Evolutionary conservation across 352 stramenopile species (phyloP).

Genomic region (Thalassiosira livingstoniorum): DNA sequence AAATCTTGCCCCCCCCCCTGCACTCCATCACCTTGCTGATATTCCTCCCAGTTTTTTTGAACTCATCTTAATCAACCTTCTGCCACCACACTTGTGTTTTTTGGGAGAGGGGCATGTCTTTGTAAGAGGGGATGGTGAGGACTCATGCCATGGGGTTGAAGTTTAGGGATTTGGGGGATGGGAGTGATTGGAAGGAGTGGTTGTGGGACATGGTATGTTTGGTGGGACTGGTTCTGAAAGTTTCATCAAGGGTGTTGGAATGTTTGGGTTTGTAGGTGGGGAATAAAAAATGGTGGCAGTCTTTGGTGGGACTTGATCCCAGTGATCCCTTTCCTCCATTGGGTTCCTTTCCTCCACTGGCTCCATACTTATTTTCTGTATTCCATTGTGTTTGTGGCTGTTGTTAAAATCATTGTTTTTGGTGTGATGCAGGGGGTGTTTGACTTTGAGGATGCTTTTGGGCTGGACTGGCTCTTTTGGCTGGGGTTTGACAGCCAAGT

Average conservation of each 20-base stretch:
- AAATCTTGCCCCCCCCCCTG: constrained; percentile 84
- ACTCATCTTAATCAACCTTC: constrained; percentile 82
- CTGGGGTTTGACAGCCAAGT: too few relatives aligned
- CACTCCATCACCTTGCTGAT: constrained; percentile 84
- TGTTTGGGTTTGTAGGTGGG: constrained; percentile 48
- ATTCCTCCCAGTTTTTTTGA: constrained; percentile 83
- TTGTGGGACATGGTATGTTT: neutral
- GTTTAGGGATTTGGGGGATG: constrained; percentile 27
- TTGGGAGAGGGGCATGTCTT: constrained; percentile 67
- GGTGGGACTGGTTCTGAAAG: neutral
- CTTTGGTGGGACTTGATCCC: neutral
- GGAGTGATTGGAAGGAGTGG: neutral
- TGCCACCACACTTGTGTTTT: constrained; percentile 84
- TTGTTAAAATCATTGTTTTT: constrained; percentile 18
- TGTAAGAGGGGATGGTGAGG: constrained; percentile 69
- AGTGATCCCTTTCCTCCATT: too few relatives aligned
- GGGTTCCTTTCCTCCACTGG: too few relatives aligned
- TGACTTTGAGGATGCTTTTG: constrained; percentile 59
- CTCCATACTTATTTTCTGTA: too few relatives aligned
- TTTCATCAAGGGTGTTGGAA: constrained; percentile 13
- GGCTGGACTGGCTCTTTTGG: too few relatives aligned
- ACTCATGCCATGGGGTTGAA: constrained; percentile 82
- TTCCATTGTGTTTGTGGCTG: constrained; percentile 19
- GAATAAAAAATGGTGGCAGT: constrained; percentile 41
- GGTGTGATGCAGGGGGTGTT: constrained; percentile 16